phyloP scores from a whole-genome alignment of 495 filamentous ascomycete species.

The Tetracladium marchalianum region DNA sequence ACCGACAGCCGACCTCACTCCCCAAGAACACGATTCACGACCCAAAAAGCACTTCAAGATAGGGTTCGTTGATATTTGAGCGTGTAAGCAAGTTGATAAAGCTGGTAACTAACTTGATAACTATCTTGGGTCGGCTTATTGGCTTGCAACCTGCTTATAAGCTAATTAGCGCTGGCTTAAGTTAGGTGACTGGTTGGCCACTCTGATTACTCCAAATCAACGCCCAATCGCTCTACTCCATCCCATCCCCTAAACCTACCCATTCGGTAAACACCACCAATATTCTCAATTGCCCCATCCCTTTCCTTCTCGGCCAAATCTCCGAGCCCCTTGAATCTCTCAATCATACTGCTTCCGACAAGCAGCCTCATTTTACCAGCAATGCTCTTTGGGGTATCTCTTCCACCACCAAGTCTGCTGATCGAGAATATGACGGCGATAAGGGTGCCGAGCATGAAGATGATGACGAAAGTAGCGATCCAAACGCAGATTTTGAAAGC shows the following conservation, averaged over 20 bases:
- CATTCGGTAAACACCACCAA: too few species aligned
- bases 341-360: not conserved
- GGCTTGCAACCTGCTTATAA: too few species aligned
- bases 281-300: too few species aligned
- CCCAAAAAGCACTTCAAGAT: too few species aligned
- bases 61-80: too few species aligned
- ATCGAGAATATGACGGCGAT: not conserved
- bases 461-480: not conserved
- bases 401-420: not conserved
- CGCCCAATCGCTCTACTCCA: not conserved
- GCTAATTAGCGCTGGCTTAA: too few species aligned
- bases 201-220: conserved; percentile 1
- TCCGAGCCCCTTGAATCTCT: not conserved
- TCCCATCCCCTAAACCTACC: not conserved
- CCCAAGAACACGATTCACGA: too few species aligned
- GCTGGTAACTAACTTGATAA: too few species aligned
- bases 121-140: too few species aligned
- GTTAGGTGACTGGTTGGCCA: too few species aligned
- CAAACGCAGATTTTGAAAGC: conserved; percentile 1
- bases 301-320: not conserved
- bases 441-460: conserved; percentile 3
- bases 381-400: not conserved
- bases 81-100: too few species aligned
- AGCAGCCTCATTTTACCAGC: not conserved
- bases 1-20: too few species aligned